These are phyloP conservation scores for Phaseolus lunatus DNA, from an alignment of 306 rosid genomes.

Conservation along the genomic window DNA sequence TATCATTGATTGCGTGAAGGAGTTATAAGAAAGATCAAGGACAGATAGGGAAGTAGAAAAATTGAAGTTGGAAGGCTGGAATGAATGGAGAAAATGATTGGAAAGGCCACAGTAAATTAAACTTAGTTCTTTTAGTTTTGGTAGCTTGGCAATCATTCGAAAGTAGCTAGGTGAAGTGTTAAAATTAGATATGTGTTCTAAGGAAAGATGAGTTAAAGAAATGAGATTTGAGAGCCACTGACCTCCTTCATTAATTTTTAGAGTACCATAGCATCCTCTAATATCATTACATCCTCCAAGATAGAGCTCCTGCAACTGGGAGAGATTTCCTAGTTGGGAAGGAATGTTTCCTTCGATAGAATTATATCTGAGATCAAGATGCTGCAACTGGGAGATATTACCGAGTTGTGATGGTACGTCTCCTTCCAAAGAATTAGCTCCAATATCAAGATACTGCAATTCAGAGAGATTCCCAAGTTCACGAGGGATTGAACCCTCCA, in stretches of 20 bases:
- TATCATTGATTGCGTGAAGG: conserved; percentile 25
- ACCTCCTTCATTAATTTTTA: not conserved
- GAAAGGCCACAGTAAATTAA: conserved; percentile 14
- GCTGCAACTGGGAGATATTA: not conserved
- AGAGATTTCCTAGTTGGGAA: conserved; percentile 3
- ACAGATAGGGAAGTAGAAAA: conserved; percentile 33
- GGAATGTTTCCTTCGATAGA: not conserved
- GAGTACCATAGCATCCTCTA: no score
- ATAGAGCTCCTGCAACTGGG: not conserved
- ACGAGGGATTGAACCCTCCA: not conserved
- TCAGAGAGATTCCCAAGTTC: conserved; percentile 20
- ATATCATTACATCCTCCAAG: not conserved
- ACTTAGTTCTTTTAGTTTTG: not conserved
- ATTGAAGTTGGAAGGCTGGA: not conserved
- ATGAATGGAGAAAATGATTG: not conserved
- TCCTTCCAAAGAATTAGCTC: not conserved
- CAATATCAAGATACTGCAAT: conserved; percentile 30
- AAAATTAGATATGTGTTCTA: not conserved
- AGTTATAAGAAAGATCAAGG: not conserved
- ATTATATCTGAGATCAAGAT: conserved; percentile 12
- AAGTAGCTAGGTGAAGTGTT: not conserved
- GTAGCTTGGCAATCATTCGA: conserved; percentile 6
- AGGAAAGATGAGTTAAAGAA: conserved; percentile 44
- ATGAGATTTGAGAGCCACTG: conserved; percentile 45
- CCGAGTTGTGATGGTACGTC: conserved; percentile 36